Conservation (phyloP, 306 rosid species). For the Prosopis cineraria region DNA sequence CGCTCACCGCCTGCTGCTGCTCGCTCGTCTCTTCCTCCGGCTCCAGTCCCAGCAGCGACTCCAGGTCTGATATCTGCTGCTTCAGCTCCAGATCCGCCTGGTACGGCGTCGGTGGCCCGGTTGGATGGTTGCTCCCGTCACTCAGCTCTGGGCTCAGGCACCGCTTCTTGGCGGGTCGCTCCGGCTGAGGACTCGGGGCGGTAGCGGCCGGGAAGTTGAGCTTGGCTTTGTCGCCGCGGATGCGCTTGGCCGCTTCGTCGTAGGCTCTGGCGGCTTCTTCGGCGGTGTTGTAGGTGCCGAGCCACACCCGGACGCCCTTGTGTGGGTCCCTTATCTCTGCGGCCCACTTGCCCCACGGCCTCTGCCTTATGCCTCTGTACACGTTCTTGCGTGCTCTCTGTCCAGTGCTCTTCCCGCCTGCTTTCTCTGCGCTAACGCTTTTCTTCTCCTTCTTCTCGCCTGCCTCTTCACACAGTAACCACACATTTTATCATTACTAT, state of each 20-base stretch:
- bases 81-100: constrained; percentile 42
- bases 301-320: constrained; percentile 91
- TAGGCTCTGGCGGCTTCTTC: constrained; percentile 91
- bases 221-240: constrained; percentile 93
- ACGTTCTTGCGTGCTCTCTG: constrained; percentile 58
- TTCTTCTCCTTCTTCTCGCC: constrained; percentile 33
- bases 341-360: constrained; percentile 99
- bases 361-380: constrained; percentile 88
- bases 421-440: not conserved
- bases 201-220: constrained; percentile 58
- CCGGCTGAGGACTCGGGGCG: not conserved
- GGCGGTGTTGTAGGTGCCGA: constrained; percentile 85
- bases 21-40: constrained; percentile 23
- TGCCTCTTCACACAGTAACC: constrained; percentile 14
- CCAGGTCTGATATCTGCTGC: constrained; percentile 60
- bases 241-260: constrained; percentile 78
- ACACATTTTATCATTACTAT: not conserved
- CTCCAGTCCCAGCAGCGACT: constrained; percentile 67
- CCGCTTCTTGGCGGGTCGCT: constrained; percentile 48
- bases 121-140: not conserved
- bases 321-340: constrained; percentile 96
- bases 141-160: constrained; percentile 34
- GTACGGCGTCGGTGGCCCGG: not conserved
- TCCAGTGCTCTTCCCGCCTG: not conserved
- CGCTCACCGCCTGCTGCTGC: not conserved